Base-by-base conservation (phyloP, 768 basidiomycete species). In the Suillus occidentalis region DNA sequence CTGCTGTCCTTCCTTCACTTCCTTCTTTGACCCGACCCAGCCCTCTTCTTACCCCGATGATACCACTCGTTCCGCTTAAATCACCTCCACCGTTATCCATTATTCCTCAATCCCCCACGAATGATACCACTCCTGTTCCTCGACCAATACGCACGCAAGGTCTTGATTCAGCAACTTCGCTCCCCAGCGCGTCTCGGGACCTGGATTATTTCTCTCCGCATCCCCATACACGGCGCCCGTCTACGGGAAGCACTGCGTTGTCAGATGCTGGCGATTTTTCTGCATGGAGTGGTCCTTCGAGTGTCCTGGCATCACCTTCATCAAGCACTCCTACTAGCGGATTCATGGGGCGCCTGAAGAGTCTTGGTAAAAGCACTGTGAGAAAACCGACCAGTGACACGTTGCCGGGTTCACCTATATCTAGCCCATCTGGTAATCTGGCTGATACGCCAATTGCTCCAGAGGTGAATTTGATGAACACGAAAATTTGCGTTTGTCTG, bases 331-430 rank as follows among this genome's bases (percentile, higher is more conserved):
- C 89, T 28, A 69, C 72, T 18, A 25, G 57, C 22, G 84, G 90
- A 2, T 76, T 95, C 62, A 95, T 96, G 84, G 91, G 93, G 0
- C 85, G 90, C 66, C 76, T 95, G 65, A 92, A 89, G 74, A 88
- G 79, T 61, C 85, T 95, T 66, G 90, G 89, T 10, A 91, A 89
- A 75, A 83, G 79, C 60, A 75, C 82, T 57, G 81, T 78, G 67
- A 76, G 79, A 68, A 78, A 60, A 52, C 39, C 63, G 10, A 22
- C 50, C 4, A 72, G 62, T 2, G 75, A 76, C 36, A 20, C 42
- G n/a, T 36, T 61, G 25, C 72, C 71, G 20, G 73, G 67, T 40
- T 75, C 77, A 50, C 72, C 76, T 16, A 64, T 71, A 34, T 62
- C 63, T 39, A 67, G 13, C 53, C 67, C 52, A 61, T 42, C 58